Evolutionary conservation across 2,329 filamentous ascomycete genomes (phyloP), one percentile per base, ranked within the genome.

Genomic region (Ramularia collo-cygni): DNA sequence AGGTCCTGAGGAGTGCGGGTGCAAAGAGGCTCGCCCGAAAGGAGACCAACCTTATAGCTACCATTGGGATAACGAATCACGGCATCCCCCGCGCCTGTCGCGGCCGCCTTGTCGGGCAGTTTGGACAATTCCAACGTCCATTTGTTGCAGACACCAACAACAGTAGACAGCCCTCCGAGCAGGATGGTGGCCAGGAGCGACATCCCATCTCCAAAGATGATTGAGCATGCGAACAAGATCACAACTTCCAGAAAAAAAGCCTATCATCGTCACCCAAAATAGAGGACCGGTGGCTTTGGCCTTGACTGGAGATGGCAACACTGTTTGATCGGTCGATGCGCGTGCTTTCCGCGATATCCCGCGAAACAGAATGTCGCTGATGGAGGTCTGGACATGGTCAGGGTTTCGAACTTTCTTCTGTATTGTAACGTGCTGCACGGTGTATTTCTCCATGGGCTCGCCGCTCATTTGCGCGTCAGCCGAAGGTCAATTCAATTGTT

Each of bases 51-150:
- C 10, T 73, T 58, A 43, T 70, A 74, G 44, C 62, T 68, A 26
- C 70, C 71, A 42, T 71, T 72, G 0, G 67, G 67, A 46, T 73
- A 72, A 12, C 69, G 61, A 26, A 74, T 70, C 1, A 74, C 67
- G 0, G 70, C 63, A 38, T 73, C 68, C n/a, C n/a, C n/a, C n/a
- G n/a, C n/a, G 1, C 51, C 48, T 0, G 50, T 53, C 3, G 66
- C 66, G 1, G 61, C 61, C 27, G 57, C 53, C 15, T 48, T 56
- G 4, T 51, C 50, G 17, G 52, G 62, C 4, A 65, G 63, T 39
- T 60, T 53, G 3, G 65, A 64, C 0, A 73, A 61, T 26, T 59
- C 51, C 4, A 74, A 58, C 3, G 46, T 60, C 71, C 70, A 75
- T 37, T 71, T 71, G 48, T 72, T 73, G 35, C 64, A 66, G 18